A percentile compares a stretch with the other conserved stretches of the same genome.
Evolutionary conservation across 2,329 filamentous ascomycete genomes (phyloP).

Genomic region (Fusarium drepaniforme): DNA sequence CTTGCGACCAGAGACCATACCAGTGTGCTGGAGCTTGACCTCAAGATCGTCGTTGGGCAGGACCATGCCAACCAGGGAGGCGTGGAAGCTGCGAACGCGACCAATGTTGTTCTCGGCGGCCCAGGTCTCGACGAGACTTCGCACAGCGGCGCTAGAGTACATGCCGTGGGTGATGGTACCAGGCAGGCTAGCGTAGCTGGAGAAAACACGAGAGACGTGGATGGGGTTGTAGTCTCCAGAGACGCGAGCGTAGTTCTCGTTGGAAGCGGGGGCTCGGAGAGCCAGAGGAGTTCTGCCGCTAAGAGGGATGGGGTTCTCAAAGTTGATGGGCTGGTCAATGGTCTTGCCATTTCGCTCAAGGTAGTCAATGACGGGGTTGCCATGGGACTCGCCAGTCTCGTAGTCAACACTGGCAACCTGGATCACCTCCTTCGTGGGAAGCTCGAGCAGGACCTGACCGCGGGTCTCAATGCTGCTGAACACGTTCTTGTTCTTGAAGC

Average conservation of each 20-base stretch:
- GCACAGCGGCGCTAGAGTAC: slow-evolving; percentile 97
- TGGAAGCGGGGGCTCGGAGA: slow-evolving; percentile 92
- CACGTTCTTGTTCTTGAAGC: slow-evolving; percentile 94
- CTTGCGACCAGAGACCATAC: slow-evolving; percentile 98
- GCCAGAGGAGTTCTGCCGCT: slow-evolving; percentile 91
- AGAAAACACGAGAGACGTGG: slow-evolving; percentile 96
- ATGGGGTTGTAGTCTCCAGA: slow-evolving; percentile 99
- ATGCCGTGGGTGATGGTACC: slow-evolving; percentile 99
- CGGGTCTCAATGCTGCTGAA: slow-evolving; percentile 93
- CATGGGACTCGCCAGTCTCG: slow-evolving; percentile 89
- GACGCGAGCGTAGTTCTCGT: slow-evolving; percentile 97
- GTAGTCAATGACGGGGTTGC: slow-evolving; percentile 97
- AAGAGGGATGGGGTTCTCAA: slow-evolving; percentile 96
- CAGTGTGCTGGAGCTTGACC: slow-evolving; percentile 95
- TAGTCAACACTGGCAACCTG: slow-evolving; percentile 98
- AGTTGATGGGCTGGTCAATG: slow-evolving; percentile 95
- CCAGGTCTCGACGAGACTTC: slow-evolving; percentile 98
- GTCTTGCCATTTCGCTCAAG: slow-evolving; percentile 90
- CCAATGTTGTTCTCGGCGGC: slow-evolving; percentile 98
- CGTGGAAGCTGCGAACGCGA: slow-evolving; percentile 96
- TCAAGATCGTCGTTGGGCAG: slow-evolving; percentile 95
- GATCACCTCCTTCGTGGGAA: slow-evolving; percentile 96
- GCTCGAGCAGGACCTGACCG: slow-evolving; percentile 91
- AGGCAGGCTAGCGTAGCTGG: slow-evolving; percentile 93
- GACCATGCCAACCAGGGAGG: slow-evolving; percentile 98